Conservation (phyloP, 495 filamentous ascomycete genomes). For the Lophium mytilinum region DNA sequence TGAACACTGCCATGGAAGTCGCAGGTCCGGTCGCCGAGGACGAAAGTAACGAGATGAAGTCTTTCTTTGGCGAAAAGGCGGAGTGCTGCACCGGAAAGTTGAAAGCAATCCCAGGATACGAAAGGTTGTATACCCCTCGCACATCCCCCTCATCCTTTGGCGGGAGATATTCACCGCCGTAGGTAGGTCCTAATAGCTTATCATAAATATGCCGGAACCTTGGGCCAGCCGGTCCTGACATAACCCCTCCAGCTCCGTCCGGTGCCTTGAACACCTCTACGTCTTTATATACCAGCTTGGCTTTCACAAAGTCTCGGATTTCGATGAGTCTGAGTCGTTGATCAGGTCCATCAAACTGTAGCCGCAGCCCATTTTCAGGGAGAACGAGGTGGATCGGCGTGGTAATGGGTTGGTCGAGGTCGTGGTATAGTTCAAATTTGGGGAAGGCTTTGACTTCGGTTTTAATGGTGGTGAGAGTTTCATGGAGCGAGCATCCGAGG, state of each 20-base stretch:
- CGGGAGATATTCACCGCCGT: slow-evolving; percentile 80
- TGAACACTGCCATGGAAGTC: slow-evolving; percentile 78
- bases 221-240: slow-evolving; percentile 50
- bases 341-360: slow-evolving; percentile 89
- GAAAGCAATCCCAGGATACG: slow-evolving; percentile 90
- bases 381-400: slow-evolving; percentile 64
- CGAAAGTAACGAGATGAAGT: slow-evolving; percentile 79
- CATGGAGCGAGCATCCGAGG: slow-evolving; percentile 83
- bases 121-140: slow-evolving; percentile 67
- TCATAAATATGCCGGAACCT: slow-evolving; percentile 88
- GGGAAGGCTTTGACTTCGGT: slow-evolving; percentile 74
- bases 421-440: slow-evolving; percentile 72
- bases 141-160: slow-evolving; percentile 44
- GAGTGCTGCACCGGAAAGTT: slow-evolving; percentile 71
- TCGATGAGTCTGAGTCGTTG: slow-evolving; percentile 88
- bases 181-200: slow-evolving; percentile 81
- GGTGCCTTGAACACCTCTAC: slow-evolving; percentile 68
- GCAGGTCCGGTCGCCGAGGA: slow-evolving; percentile 67
- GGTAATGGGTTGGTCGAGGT: slow-evolving; percentile 57
- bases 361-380: slow-evolving; percentile 74
- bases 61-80: slow-evolving; percentile 71
- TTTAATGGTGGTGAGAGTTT: slow-evolving; percentile 76
- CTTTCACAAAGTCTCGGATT: slow-evolving; percentile 83
- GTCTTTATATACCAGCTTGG: slow-evolving; percentile 71
- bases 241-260: slow-evolving; percentile 32